Evolutionary conservation across 202 grass and related monocot genomes (phyloP), one percentile per base, ranked within the genome.

Genomic region (Eragrostis tef): DNA sequence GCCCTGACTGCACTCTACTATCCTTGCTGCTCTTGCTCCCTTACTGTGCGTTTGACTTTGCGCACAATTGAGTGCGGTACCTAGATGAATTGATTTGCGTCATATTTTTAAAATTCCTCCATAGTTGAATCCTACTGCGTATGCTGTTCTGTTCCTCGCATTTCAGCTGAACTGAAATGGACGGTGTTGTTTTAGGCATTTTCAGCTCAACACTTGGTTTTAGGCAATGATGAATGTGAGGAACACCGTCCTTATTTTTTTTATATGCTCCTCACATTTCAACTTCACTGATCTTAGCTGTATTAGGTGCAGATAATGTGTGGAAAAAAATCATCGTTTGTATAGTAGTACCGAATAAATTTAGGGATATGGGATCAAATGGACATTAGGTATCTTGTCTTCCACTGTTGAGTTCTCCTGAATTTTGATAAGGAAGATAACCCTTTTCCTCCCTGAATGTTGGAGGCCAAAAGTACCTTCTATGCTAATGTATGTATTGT

Each of bases 401-500:
- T 54, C 56, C 56, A 47, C 21, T 22, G 43, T 17, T 11, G 65
- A 51, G 19, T 19, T 4, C 8, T 52, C 24, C 75, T 43, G 3
- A 43, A 66, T 65, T 59, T 67, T 31, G 51, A 61, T 19, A 25
- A 1, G 43, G 66, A 42, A 42, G 1, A 78, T 11, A 48, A 34
- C 24, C 1, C 2, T 1, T 78, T 59, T 62, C n/a, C 0, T 47
- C 6, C 31, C 29, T 63, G 16, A 81, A 70, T 52, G 47, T 2
- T 27, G 61, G 20, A 29, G 43, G 17, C 11, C 20, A 51, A 5
- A 41, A 74, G 36, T 73, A 20, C 26, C n/a, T 84, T 80, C 6
- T 27, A 8, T 73, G 39, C 58, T 21, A 62, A 11, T 54, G 13
- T 26, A 36, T 78, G 20, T 78, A 13, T 68, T 22, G 36, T 85